These are phyloP conservation scores for Microdochium trichocladiopsis DNA, from an alignment of 2,329 filamentous ascomycete genomes.

Conservation along the genomic window DNA sequence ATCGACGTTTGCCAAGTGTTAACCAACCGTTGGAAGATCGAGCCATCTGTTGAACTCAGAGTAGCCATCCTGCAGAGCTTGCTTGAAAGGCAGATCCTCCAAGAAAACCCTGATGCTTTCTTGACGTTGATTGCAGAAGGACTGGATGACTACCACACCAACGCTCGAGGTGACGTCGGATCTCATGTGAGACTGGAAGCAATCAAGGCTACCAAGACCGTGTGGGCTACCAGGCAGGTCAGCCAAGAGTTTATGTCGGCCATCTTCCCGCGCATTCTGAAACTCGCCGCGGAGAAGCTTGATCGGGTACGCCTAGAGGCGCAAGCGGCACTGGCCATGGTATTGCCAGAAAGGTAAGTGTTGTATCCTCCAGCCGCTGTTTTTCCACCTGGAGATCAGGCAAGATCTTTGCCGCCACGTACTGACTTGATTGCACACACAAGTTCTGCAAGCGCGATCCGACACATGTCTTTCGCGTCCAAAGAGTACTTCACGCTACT, in stretches of 20 bases:
- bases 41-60: constrained; percentile 42
- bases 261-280: constrained; percentile 46
- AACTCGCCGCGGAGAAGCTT: constrained; percentile 80
- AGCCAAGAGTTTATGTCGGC: constrained; percentile 16
- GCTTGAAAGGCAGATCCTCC: constrained; percentile 36
- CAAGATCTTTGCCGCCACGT: background rate
- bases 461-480: constrained; percentile 46
- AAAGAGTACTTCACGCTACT: constrained; percentile 50
- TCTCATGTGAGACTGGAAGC: constrained; percentile 79
- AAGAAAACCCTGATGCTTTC: constrained; percentile 30
- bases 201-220: constrained; percentile 64
- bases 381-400: background rate
- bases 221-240: constrained; percentile 32
- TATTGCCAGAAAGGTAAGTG: constrained; percentile 38
- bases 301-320: constrained; percentile 74
- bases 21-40: constrained; percentile 43
- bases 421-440: constrained; percentile 9
- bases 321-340: constrained; percentile 42
- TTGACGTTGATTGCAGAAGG: constrained; percentile 44
- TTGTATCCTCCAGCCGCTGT: constrained; percentile 1
- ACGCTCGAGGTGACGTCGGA: constrained; percentile 82
- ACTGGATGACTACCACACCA: constrained; percentile 86
- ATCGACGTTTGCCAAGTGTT: constrained; percentile 37
- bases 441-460: constrained; percentile 28
- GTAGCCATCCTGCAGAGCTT: constrained; percentile 50